These are phyloP conservation scores for Papiliotrema fonsecae DNA, from an alignment of 1,284 basidiomycete species.

Conservation along the genomic window DNA sequence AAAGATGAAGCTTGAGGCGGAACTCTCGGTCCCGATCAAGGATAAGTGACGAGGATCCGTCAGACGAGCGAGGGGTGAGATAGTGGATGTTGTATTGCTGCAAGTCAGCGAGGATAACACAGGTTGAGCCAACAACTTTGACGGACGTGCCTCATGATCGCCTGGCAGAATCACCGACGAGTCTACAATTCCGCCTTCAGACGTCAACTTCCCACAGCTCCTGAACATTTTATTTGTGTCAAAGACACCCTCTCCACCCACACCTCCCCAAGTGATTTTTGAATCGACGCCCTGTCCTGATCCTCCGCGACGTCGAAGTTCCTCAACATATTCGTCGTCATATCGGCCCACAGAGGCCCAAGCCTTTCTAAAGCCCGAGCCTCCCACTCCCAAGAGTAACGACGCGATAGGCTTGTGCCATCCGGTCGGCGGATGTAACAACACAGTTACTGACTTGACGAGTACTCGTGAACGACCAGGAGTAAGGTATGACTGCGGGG, in stretches of 20 bases:
- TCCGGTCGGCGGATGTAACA: slow-evolving; percentile 24
- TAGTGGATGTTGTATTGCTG: slow-evolving; percentile 27
- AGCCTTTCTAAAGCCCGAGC: slow-evolving; percentile 49
- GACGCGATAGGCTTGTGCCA: slow-evolving; percentile 38
- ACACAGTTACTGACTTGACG: slow-evolving; percentile 29
- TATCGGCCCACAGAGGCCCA: slow-evolving; percentile 76
- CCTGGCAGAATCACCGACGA: neutral
- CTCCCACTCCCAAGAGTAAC: slow-evolving; percentile 24
- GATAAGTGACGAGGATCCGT: slow-evolving; percentile 46
- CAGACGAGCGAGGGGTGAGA: slow-evolving; percentile 12
- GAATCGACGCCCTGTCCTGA: slow-evolving; percentile 39
- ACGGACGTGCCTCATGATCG: slow-evolving; percentile 21
- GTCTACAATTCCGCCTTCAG: neutral
- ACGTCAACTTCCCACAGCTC: slow-evolving; percentile 62
- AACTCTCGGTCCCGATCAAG: slow-evolving; percentile 67
- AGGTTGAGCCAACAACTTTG: too few species aligned
- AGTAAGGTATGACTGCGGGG: slow-evolving; percentile 21
- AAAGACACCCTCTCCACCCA: slow-evolving; percentile 58
- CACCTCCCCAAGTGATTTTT: slow-evolving; percentile 44
- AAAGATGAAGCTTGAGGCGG: slow-evolving; percentile 71
- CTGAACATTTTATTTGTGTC: slow-evolving; percentile 71
- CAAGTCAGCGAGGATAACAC: too few species aligned
- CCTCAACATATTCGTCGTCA: slow-evolving; percentile 61
- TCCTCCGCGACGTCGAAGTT: slow-evolving; percentile 58
- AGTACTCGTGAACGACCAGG: slow-evolving; percentile 17